Conservation (phyloP, 345 rosid genomes). For the Ceriops tagal region DNA sequence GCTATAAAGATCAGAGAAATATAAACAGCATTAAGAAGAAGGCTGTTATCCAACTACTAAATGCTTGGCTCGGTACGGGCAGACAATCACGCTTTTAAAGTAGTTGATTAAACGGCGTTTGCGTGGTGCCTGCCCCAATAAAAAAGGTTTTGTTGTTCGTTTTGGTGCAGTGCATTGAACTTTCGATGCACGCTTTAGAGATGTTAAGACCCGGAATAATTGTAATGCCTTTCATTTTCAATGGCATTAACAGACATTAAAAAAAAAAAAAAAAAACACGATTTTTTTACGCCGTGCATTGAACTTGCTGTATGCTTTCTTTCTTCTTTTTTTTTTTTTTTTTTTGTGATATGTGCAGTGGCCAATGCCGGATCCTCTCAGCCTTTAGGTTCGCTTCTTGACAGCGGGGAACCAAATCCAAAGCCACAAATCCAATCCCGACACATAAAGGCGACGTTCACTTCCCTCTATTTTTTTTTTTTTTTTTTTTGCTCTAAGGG, state of each 20-base stretch:
- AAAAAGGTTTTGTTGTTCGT: not conserved
- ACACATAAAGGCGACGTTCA: no score
- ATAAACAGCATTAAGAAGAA: not conserved
- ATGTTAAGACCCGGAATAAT: not conserved
- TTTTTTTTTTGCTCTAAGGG: no score
- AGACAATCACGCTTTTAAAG: not conserved
- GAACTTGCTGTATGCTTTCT: no score
- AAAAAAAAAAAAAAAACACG: not conserved
- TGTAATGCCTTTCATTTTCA: conserved; percentile 6
- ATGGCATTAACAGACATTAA: not conserved
- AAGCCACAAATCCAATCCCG: no score
- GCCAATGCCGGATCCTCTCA: not conserved
- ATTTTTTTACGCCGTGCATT: no score
- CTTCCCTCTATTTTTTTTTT: no score
- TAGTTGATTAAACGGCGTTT: not conserved
- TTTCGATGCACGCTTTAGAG: no score
- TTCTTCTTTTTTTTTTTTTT: no score
- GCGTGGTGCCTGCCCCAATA: not conserved
- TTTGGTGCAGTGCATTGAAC: no score
- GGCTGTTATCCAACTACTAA: not conserved
- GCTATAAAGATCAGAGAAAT: not conserved
- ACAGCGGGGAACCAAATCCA: no score
- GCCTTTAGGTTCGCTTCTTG: no score
- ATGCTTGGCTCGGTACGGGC: not conserved
- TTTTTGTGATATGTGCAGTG: no score